A percentile compares a stretch with the other conserved stretches of the same genome.
Evolutionary conservation across 148 eudicot genomes (phyloP).

Genomic region (Beta vulgaris): DNA sequence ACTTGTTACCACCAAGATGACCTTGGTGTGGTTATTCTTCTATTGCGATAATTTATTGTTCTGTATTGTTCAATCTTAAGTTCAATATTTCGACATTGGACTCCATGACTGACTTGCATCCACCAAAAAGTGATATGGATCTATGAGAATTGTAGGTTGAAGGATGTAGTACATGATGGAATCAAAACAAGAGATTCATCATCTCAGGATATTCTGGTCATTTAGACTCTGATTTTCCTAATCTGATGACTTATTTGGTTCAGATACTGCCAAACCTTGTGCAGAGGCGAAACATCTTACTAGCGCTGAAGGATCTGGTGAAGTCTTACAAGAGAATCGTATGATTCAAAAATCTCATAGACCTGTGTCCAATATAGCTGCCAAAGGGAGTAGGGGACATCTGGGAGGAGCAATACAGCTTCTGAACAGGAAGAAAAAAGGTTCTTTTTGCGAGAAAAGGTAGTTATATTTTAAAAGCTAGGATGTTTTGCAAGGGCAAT

Average conservation of each 20-base stretch:
- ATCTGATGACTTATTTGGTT: constrained; percentile 11
- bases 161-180: constrained; percentile 29
- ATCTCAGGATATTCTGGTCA: constrained; percentile 30
- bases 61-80: constrained; percentile 42
- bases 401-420: constrained; percentile 26
- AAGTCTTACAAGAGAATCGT: constrained; percentile 47
- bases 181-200: constrained; percentile 25
- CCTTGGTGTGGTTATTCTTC: constrained; percentile 49
- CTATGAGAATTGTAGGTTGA: constrained; percentile 23
- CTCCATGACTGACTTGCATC: constrained; percentile 30
- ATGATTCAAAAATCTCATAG: constrained; percentile 24
- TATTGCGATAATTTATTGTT: constrained; percentile 44
- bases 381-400: constrained; percentile 24
- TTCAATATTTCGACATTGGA: constrained; percentile 52
- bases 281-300: constrained; percentile 38
- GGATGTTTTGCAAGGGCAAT: constrained; percentile 22
- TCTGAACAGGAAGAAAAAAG: constrained; percentile 32
- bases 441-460: constrained; percentile 25
- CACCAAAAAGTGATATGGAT: constrained; percentile 35
- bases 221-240: constrained; percentile 27
- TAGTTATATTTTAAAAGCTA: constrained; percentile 18
- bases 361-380: constrained; percentile 25
- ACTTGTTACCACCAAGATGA: constrained; percentile 72
- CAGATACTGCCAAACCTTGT: constrained; percentile 22
- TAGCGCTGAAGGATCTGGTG: constrained; percentile 66